These are phyloP conservation scores for Reutealis trisperma DNA, from an alignment of 345 rosid species.

Conservation along the genomic window DNA sequence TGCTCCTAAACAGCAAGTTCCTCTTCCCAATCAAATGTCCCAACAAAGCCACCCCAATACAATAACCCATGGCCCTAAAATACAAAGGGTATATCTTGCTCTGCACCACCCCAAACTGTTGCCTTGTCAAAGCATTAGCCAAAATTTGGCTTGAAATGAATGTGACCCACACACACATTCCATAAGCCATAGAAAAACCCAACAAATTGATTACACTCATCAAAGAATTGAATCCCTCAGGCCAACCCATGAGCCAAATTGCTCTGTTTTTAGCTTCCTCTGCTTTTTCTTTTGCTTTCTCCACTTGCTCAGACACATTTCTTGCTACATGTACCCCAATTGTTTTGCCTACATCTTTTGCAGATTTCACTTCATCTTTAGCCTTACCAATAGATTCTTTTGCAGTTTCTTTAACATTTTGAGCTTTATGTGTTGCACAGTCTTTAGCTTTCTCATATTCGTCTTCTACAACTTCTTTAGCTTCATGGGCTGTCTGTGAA, in stretches of 20 bases:
- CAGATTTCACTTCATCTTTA: background rate
- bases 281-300: slow-evolving; percentile 12
- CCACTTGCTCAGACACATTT: slow-evolving; percentile 6
- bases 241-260: slow-evolving; percentile 9
- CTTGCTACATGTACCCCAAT: background rate
- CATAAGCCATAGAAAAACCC: slow-evolving; percentile 59
- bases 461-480: slow-evolving; percentile 5
- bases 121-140: slow-evolving; percentile 52
- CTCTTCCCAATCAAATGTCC: slow-evolving; percentile 51
- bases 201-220: slow-evolving; percentile 41
- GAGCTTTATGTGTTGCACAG: background rate
- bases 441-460: slow-evolving; percentile 11
- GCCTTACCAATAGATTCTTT: background rate
- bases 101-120: slow-evolving; percentile 73
- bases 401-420: slow-evolving; percentile 13
- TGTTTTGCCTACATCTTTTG: background rate
- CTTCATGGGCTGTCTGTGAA: slow-evolving; percentile 6
- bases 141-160: slow-evolving; percentile 67
- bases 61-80: slow-evolving; percentile 48
- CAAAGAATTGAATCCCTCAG: slow-evolving; percentile 11
- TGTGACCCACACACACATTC: slow-evolving; percentile 77
- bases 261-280: background rate
- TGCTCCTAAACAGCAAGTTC: slow-evolving; percentile 23
- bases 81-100: slow-evolving; percentile 81
- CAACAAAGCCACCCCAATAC: slow-evolving; percentile 47